These are phyloP conservation scores for Pleurotus ostreatus DNA, from an alignment of 768 basidiomycete species.

Conservation along the genomic window DNA sequence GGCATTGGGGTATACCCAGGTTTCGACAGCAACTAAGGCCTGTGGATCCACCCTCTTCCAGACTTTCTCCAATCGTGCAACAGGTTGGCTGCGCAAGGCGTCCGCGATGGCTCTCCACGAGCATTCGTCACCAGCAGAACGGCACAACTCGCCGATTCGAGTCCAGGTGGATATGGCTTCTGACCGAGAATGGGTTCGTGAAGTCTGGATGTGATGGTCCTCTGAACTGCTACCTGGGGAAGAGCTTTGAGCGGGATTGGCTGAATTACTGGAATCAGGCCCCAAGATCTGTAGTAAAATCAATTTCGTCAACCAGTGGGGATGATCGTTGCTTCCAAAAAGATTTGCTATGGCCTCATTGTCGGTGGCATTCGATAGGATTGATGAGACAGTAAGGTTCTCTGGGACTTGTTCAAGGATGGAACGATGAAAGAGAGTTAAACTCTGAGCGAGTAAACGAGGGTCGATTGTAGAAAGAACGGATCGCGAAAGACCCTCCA, in stretches of 20 bases:
- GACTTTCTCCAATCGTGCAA: conserved; percentile 73
- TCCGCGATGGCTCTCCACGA: conserved; percentile 73
- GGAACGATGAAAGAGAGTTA: conserved; percentile 57
- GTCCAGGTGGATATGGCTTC: conserved; percentile 74
- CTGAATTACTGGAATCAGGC: conserved; percentile 37
- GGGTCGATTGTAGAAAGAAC: conserved; percentile 63
- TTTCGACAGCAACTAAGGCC: conserved; percentile 54
- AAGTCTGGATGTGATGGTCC: conserved; percentile 31
- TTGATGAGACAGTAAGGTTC: conserved; percentile 44
- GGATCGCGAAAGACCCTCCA: conserved; percentile 66
- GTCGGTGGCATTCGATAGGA: conserved; percentile 28
- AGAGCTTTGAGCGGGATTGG: conserved; percentile 9
- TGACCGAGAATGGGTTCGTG: conserved; percentile 66
- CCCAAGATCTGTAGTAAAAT: conserved; percentile 69
- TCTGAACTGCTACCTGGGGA: conserved; percentile 29
- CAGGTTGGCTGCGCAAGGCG: conserved; percentile 68
- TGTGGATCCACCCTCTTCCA: conserved; percentile 73
- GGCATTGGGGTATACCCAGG: conserved; percentile 53
- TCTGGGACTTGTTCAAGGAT: conserved; percentile 49
- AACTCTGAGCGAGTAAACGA: conserved; percentile 55
- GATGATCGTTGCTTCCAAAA: conserved; percentile 65
- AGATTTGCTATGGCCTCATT: conserved; percentile 30
- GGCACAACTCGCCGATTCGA: conserved; percentile 67
- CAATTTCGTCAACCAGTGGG: conserved; percentile 80
- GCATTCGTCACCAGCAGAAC: conserved; percentile 71